phyloP scores from a whole-genome alignment of 768 basidiomycete species.

The Lentinula lateritia region DNA sequence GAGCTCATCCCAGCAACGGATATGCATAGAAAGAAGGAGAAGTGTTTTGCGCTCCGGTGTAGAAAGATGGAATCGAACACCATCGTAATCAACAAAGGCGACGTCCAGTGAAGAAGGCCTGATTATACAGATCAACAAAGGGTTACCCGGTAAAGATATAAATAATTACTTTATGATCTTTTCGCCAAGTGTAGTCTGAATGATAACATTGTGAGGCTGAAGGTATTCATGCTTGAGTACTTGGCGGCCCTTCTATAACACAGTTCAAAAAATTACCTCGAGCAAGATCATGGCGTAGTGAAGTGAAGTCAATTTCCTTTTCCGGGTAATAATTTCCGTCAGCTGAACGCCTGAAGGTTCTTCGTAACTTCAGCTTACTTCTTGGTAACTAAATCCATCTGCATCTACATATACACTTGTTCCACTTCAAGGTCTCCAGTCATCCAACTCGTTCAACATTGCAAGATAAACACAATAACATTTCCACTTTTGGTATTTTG shows the following conservation, averaged over 20 bases:
- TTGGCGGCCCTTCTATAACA: background rate
- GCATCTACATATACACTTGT: background rate
- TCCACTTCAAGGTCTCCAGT: no score
- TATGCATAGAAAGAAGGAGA: conserved; percentile 90
- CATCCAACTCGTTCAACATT: background rate
- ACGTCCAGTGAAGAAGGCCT: conserved; percentile 93
- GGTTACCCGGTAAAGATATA: conserved; percentile 9
- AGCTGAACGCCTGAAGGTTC: no score
- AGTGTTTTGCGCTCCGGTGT: conserved; percentile 81
- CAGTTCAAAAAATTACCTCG: background rate
- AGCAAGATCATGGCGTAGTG: conserved; percentile 6
- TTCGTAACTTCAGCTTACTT: no score
- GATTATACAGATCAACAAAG: conserved; percentile 8
- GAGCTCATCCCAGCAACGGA: conserved; percentile 95
- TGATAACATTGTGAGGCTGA: conserved; percentile 89
- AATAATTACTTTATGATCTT: conserved; percentile 70
- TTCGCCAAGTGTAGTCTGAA: conserved; percentile 83
- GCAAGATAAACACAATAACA: background rate
- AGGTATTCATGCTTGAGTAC: background rate
- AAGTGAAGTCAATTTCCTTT: background rate
- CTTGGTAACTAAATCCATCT: no score
- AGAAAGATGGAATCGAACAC: conserved; percentile 89
- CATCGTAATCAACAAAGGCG: conserved; percentile 96
- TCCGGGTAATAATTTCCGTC: background rate
- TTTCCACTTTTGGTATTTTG: background rate